phyloP scores from a whole-genome alignment of 192 early-diverging fungal species.

The Coemansia sp. region DNA sequence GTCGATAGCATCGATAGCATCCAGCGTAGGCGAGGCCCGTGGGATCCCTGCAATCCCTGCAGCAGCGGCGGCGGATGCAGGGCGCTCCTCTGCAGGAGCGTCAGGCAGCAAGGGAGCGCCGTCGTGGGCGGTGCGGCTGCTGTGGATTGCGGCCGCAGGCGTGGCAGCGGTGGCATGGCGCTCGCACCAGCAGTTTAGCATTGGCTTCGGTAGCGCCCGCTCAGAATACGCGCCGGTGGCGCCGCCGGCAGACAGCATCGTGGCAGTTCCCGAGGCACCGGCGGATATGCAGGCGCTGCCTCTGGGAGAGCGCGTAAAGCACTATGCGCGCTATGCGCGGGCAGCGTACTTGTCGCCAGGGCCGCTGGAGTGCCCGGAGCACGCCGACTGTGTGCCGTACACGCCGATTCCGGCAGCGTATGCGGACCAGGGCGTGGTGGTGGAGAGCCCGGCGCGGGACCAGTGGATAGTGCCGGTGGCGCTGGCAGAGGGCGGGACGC shows the following conservation, averaged over 20 bases:
- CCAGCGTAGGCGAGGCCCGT: slow-evolving; percentile 40
- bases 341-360: slow-evolving; percentile 23
- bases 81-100: neutral
- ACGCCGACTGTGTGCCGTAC: slow-evolving; percentile 41
- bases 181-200: slow-evolving; percentile 35
- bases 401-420: slow-evolving; percentile 13
- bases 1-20: slow-evolving; percentile 40
- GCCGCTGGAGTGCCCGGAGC: slow-evolving; percentile 44
- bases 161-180: slow-evolving; percentile 22
- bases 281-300: slow-evolving; percentile 6
- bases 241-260: slow-evolving; percentile 19
- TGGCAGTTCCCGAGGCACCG: slow-evolving; percentile 7
- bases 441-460: slow-evolving; percentile 15
- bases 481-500: neutral
- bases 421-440: slow-evolving; percentile 8
- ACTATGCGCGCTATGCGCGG: slow-evolving; percentile 20
- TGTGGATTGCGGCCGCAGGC: slow-evolving; percentile 11
- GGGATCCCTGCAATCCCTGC: slow-evolving; percentile 27
- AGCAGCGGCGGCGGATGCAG: slow-evolving; percentile 3
- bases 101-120: neutral
- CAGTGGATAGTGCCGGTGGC: slow-evolving; percentile 32
- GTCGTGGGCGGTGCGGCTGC: slow-evolving; percentile 19
- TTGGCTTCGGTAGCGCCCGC: slow-evolving; percentile 42
- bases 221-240: slow-evolving; percentile 23
- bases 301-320: slow-evolving; percentile 11